A percentile compares a stretch with the other conserved stretches of the same genome.
Conservation (phyloP, 306 rosid genomes). For the Datisca glomerata region DNA sequence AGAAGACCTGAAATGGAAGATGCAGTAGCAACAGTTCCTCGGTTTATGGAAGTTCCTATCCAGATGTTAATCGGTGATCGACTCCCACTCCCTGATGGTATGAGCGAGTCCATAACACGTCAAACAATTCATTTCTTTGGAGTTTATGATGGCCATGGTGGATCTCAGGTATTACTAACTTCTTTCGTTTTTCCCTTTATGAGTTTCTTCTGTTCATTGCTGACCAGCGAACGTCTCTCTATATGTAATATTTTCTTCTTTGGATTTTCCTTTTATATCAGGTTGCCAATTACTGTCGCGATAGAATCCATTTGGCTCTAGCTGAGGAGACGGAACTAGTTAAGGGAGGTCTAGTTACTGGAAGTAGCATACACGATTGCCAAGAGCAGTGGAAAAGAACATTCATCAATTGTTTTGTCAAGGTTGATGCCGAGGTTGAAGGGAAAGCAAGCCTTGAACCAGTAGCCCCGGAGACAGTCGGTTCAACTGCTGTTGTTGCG, state of each 20-base stretch:
- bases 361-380: slow-evolving; percentile 34
- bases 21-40: slow-evolving; percentile 50
- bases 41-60: slow-evolving; percentile 50
- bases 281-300: slow-evolving; percentile 82
- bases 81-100: slow-evolving; percentile 44
- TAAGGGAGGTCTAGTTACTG: slow-evolving; percentile 32
- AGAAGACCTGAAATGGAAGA: slow-evolving; percentile 97
- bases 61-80: slow-evolving; percentile 58
- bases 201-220: no score
- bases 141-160: slow-evolving; percentile 92
- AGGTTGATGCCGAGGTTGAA: slow-evolving; percentile 81
- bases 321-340: slow-evolving; percentile 63
- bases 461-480: slow-evolving; percentile 84
- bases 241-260: slow-evolving; percentile 5
- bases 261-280: slow-evolving; percentile 21
- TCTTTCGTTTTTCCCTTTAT: not conserved
- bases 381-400: slow-evolving; percentile 64
- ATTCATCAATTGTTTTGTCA: slow-evolving; percentile 58
- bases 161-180: slow-evolving; percentile 47
- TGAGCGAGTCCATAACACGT: slow-evolving; percentile 34
- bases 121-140: slow-evolving; percentile 77
- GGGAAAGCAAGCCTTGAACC: slow-evolving; percentile 49
- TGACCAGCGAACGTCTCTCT: no score
- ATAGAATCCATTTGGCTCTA: slow-evolving; percentile 65
- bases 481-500: slow-evolving; percentile 83